A percentile compares a stretch with the other conserved stretches of the same genome.
These are phyloP conservation scores for Quercus gilva DNA, from an alignment of 306 rosid genomes.

Conservation along the genomic window DNA sequence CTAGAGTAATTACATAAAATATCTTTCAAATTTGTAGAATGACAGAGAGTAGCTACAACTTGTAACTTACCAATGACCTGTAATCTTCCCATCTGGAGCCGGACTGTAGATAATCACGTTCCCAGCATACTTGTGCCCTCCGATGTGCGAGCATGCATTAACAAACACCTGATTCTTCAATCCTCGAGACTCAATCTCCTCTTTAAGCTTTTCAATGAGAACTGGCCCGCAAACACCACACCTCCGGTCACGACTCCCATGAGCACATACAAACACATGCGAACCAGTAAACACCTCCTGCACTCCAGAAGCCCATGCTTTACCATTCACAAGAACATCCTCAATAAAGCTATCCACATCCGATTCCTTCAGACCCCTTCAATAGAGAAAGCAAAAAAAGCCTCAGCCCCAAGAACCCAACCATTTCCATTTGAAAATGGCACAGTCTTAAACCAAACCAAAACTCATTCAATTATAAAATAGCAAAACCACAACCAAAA, in stretches of 20 bases:
- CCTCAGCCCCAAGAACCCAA: constrained; percentile 7
- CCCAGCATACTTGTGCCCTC: constrained; percentile 95
- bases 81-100: constrained; percentile 54
- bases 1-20: background rate
- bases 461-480: background rate
- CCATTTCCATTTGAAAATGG: background rate
- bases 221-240: constrained; percentile 96
- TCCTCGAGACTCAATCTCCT: constrained; percentile 64
- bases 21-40: background rate
- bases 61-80: constrained; percentile 75
- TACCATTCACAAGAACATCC: constrained; percentile 75
- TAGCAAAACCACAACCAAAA: background rate
- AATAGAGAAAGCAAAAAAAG: constrained; percentile 15
- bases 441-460: background rate
- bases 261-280: constrained; percentile 82
- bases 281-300: constrained; percentile 57
- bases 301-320: constrained; percentile 62
- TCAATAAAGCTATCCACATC: constrained; percentile 70
- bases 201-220: constrained; percentile 61
- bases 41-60: background rate
- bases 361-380: constrained; percentile 70
- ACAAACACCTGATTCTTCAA: constrained; percentile 61
- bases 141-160: constrained; percentile 74
- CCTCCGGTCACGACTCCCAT: constrained; percentile 84
- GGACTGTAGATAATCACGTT: constrained; percentile 69